phyloP scores from a whole-genome alignment of 2,329 filamentous ascomycete genomes.

The Endoconidiophora laricicola region DNA sequence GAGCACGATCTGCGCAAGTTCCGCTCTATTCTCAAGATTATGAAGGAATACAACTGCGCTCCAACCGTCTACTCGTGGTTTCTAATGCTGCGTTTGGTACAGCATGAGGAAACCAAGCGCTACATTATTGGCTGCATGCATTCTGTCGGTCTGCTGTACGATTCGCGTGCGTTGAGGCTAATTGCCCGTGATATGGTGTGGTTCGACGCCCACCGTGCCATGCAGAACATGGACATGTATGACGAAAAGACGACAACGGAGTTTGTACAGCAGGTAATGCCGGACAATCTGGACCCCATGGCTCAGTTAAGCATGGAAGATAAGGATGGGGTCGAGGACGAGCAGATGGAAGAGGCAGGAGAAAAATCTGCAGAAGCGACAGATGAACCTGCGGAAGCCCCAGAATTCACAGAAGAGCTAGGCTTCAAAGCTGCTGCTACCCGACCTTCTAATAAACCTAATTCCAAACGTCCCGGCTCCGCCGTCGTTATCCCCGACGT shows the following conservation, averaged over 20 bases:
- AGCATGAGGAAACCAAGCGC: constrained; percentile 37
- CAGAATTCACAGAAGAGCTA: background rate
- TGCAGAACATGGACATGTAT: constrained; percentile 18
- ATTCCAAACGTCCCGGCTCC: background rate
- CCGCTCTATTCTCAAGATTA: constrained; percentile 23
- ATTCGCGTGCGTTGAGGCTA: constrained; percentile 20
- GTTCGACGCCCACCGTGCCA: constrained; percentile 27
- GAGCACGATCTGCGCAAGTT: constrained; percentile 28
- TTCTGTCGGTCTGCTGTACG: constrained; percentile 26
- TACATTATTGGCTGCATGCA: constrained; percentile 32
- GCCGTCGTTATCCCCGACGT: background rate
- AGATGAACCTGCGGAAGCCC: background rate
- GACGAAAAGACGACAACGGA: background rate
- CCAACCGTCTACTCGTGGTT: constrained; percentile 33
- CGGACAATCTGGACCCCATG: background rate
- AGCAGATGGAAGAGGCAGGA: too few species aligned
- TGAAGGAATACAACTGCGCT: constrained; percentile 23
- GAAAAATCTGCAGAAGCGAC: too few species aligned
- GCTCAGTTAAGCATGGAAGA: background rate
- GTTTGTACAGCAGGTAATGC: background rate
- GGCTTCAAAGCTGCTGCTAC: background rate
- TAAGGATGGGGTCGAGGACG: background rate
- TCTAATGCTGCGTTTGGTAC: constrained; percentile 34
- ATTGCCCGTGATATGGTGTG: constrained; percentile 28
- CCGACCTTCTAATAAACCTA: too few species aligned